Conservation (phyloP, 2,329 filamentous ascomycete genomes). For the Cucurbitaria berberidis region DNA sequence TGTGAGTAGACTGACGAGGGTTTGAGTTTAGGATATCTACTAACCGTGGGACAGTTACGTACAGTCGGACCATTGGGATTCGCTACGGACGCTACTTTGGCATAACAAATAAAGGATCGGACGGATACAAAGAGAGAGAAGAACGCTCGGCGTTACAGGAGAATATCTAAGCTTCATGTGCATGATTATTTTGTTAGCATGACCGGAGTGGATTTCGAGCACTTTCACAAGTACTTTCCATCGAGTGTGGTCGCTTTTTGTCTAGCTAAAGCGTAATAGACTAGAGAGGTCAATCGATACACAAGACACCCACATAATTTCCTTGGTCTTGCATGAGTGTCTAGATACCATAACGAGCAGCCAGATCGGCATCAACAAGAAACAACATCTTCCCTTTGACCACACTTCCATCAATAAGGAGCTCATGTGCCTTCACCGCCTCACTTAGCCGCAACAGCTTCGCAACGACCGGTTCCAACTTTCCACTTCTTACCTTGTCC, state of each 20-base stretch:
- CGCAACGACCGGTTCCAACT: slow-evolving; percentile 8
- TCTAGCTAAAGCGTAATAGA: neutral
- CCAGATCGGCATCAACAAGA: slow-evolving; percentile 7
- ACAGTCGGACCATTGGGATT: slow-evolving; percentile 89
- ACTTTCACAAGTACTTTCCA: neutral
- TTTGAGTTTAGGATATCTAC: neutral
- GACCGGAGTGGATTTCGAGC: neutral
- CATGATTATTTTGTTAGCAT: neutral
- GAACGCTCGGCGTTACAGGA: neutral
- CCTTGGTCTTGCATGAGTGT: neutral
- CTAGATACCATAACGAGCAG: slow-evolving; percentile 4
- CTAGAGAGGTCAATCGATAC: neutral
- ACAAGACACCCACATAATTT: neutral
- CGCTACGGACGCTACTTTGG: slow-evolving; percentile 80
- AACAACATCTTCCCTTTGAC: slow-evolving; percentile 15
- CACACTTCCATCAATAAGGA: slow-evolving; percentile 7
- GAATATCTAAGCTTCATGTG: neutral
- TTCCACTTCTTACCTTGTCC: slow-evolving; percentile 10
- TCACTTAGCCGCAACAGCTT: slow-evolving; percentile 10
- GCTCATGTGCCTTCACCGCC: slow-evolving; percentile 8
- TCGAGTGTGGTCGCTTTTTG: neutral
- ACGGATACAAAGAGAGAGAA: neutral
- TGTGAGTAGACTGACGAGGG: slow-evolving; percentile 64
- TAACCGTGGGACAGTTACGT: slow-evolving; percentile 61
- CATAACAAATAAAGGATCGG: slow-evolving; percentile 69